phyloP scores from a whole-genome alignment of 148 eudicot species.

The Mesembryanthemum crystallinum region DNA sequence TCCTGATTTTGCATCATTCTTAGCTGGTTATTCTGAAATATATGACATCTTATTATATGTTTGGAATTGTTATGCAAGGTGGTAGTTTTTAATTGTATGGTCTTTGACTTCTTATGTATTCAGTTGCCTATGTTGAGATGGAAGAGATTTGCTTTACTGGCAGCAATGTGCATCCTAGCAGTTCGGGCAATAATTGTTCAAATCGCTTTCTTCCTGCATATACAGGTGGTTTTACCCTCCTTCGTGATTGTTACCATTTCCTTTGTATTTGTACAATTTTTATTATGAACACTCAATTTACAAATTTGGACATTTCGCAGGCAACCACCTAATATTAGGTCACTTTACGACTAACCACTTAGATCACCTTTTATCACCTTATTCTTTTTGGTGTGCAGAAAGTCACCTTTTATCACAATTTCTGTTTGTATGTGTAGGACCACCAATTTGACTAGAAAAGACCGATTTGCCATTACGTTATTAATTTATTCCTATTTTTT shows the following conservation, averaged over 20 bases:
- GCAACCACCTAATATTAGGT: no score
- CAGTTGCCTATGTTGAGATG: conserved; percentile 91
- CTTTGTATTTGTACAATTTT: background rate
- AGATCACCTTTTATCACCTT: no score
- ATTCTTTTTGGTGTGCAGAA: no score
- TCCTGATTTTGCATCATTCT: background rate
- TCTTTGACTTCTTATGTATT: conserved; percentile 25
- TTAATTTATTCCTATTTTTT: no score
- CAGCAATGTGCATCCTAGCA: conserved; percentile 95
- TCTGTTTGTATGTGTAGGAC: no score
- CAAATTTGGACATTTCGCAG: background rate
- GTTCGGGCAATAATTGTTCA: conserved; percentile 96
- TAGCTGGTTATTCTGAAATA: conserved; percentile 1
- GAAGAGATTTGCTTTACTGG: conserved; percentile 93
- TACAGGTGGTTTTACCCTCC: conserved; percentile 55
- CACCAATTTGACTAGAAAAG: no score
- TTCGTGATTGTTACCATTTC: background rate
- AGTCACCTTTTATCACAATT: no score
- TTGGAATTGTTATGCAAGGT: background rate
- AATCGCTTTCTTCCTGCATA: conserved; percentile 87
- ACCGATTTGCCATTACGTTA: no score
- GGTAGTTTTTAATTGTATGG: background rate
- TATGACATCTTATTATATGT: background rate
- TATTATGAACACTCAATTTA: background rate
- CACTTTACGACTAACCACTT: no score